Evolutionary conservation across 441 rosid species (phyloP), one percentile per base, ranked within the genome.

Genomic region (Sinapis alba): DNA sequence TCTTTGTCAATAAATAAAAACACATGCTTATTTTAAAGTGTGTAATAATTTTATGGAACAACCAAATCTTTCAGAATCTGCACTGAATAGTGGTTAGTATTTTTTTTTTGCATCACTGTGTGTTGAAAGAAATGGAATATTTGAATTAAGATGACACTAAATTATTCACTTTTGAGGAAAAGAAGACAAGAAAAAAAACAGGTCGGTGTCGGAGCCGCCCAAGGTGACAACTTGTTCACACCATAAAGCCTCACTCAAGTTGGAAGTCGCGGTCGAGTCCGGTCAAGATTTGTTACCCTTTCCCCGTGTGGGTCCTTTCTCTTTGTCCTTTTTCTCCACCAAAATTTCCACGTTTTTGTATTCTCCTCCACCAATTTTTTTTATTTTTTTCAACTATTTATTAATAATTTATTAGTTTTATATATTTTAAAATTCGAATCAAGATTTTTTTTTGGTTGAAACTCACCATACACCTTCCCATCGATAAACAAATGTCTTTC

Each of bases 191-290:
- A 16, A 62, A 30, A 30, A 18, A 30, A 18, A 18, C 26, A 68
- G 54, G 70, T 78, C 62, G 78, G 66, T 73, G 78, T 78, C 78
- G 81, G 81, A 78, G 81, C 81, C 78, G 81, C 78, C 66, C 71
- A 68, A 78, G 69, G 71, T 62, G 74, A 71, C 34, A 68, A 73
- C 13, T 73, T 62, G 78, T 78, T 78, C 81, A 78, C 81, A 78
- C 81, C 24, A 3, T 21, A 51, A 19, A 19, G 24, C 41, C 23
- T 58, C 20, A 12, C 66, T 59, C 66, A 73, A 78, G 47, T 78
- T 78, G 77, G 74, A 68, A 78, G 81, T 78, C 81, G 4, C 67
- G 78, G 81, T 78, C 81, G 81, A 78, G 81, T 78, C 81, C 20
- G 62, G 74, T 78, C 78, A 78, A 78, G 78, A 73, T 78, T 78